Evolutionary conservation across 495 filamentous ascomycete genomes (phyloP).

Genomic region (Cairneyella variabilis): DNA sequence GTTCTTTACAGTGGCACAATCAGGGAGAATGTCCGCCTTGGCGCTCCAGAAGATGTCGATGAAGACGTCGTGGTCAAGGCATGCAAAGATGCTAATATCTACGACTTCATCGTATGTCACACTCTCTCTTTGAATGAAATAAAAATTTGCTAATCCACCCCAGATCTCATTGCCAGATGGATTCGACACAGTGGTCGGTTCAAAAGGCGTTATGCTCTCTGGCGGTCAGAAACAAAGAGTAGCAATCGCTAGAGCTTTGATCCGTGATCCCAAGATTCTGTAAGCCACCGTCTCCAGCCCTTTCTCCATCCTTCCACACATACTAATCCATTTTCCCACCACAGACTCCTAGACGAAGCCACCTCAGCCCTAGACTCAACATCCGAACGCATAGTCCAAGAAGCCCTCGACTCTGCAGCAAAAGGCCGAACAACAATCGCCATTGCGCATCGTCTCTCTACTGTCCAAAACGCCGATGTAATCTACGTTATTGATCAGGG

Average conservation of each 20-base stretch:
- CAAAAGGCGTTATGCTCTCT: slow-evolving; percentile 50
- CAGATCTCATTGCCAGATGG: too few species aligned
- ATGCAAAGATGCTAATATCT: slow-evolving; percentile 21
- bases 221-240: slow-evolving; percentile 62
- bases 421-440: slow-evolving; percentile 71
- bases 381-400: slow-evolving; percentile 77
- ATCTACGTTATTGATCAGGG: slow-evolving; percentile 81
- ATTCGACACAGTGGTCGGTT: slow-evolving; percentile 46
- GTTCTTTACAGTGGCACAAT: slow-evolving; percentile 58
- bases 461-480: slow-evolving; percentile 73
- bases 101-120: slow-evolving; percentile 39
- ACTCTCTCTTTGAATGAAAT: slow-evolving; percentile 36
- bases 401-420: slow-evolving; percentile 67
- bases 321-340: too few species aligned
- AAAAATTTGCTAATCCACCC: too few species aligned
- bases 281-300: too few species aligned
- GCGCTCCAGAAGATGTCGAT: slow-evolving; percentile 42
- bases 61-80: neutral
- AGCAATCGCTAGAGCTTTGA: slow-evolving; percentile 57
- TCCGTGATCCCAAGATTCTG: slow-evolving; percentile 66
- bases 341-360: slow-evolving; percentile 79
- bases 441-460: slow-evolving; percentile 69
- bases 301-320: too few species aligned
- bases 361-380: slow-evolving; percentile 77
- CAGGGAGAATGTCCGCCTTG: slow-evolving; percentile 50